These are phyloP conservation scores for Wilhelminamyces savonicus DNA, from an alignment of 805 yeast species.

Conservation along the genomic window DNA sequence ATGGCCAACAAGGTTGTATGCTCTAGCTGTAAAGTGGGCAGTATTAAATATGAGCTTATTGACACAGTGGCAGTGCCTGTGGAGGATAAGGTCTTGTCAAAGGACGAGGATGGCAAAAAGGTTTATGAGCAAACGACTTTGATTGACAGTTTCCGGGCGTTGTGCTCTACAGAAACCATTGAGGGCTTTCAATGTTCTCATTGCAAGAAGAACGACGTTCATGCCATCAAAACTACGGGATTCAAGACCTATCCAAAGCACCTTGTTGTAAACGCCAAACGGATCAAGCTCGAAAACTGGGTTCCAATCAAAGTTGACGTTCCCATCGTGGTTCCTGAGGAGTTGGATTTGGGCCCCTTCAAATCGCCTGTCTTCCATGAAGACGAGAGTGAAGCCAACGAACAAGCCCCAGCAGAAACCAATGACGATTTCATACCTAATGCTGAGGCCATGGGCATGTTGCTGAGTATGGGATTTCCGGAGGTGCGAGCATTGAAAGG, in stretches of 20 bases:
- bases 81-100: constrained; percentile 29
- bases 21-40: constrained; percentile 52
- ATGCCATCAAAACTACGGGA: constrained; percentile 32
- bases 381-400: constrained; percentile 13
- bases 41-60: constrained; percentile 46
- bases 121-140: constrained; percentile 32
- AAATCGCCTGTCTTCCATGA: constrained; percentile 11
- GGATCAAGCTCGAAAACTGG: constrained; percentile 86
- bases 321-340: constrained; percentile 51
- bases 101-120: constrained; percentile 40
- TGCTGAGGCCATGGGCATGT: constrained; percentile 43
- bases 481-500: constrained; percentile 61
- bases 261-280: constrained; percentile 64
- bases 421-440: constrained; percentile 45
- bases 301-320: constrained; percentile 76
- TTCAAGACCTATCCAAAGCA: constrained; percentile 65
- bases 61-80: constrained; percentile 65
- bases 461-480: constrained; percentile 86
- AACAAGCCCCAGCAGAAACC: constrained; percentile 3
- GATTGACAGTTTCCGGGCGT: constrained; percentile 39
- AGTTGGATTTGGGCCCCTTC: constrained; percentile 39
- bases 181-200: constrained; percentile 56
- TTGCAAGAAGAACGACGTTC: constrained; percentile 37
- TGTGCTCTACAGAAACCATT: constrained; percentile 44
- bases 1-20: constrained; percentile 60